phyloP scores from a whole-genome alignment of 192 early-diverging fungal genomes.

The Umbelopsis ramanniana region DNA sequence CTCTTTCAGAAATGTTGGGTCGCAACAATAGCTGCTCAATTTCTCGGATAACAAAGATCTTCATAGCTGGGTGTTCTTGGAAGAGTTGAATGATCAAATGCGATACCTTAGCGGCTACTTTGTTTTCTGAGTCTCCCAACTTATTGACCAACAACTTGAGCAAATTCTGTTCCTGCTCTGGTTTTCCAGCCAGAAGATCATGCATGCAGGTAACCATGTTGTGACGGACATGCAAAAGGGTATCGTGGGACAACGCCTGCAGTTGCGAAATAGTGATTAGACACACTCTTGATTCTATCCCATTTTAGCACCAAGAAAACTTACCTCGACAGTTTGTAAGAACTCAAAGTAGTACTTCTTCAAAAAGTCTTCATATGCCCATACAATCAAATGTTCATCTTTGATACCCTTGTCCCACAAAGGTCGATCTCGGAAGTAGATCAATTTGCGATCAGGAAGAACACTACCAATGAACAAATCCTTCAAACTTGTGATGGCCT shows the following conservation, averaged over 20 bases:
- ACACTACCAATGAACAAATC: slow-evolving; percentile 83
- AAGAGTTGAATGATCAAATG: slow-evolving; percentile 81
- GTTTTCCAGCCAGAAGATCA: slow-evolving; percentile 81
- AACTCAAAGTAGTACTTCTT: slow-evolving; percentile 93
- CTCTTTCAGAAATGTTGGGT: slow-evolving; percentile 71
- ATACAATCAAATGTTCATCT: slow-evolving; percentile 79
- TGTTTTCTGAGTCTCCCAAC: slow-evolving; percentile 89
- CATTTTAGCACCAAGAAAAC: background rate
- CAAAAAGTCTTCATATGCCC: slow-evolving; percentile 94
- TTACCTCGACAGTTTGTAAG: slow-evolving; percentile 85
- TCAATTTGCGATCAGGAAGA: slow-evolving; percentile 89
- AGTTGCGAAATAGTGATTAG: background rate
- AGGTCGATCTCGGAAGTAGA: slow-evolving; percentile 93
- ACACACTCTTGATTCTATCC: background rate
- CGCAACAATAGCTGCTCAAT: slow-evolving; percentile 87
- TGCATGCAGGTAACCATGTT: slow-evolving; percentile 78
- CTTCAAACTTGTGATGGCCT: slow-evolving; percentile 87
- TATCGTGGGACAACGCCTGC: slow-evolving; percentile 82
- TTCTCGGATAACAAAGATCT: slow-evolving; percentile 83
- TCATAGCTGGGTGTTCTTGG: slow-evolving; percentile 82
- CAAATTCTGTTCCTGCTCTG: slow-evolving; percentile 97
- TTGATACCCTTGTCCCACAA: slow-evolving; percentile 61
- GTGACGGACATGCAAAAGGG: slow-evolving; percentile 81
- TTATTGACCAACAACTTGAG: slow-evolving; percentile 93
- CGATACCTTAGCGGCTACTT: slow-evolving; percentile 83